Evolutionary conservation across 148 eudicot genomes (phyloP).

Genomic region (Rhododendron mucronatum): DNA sequence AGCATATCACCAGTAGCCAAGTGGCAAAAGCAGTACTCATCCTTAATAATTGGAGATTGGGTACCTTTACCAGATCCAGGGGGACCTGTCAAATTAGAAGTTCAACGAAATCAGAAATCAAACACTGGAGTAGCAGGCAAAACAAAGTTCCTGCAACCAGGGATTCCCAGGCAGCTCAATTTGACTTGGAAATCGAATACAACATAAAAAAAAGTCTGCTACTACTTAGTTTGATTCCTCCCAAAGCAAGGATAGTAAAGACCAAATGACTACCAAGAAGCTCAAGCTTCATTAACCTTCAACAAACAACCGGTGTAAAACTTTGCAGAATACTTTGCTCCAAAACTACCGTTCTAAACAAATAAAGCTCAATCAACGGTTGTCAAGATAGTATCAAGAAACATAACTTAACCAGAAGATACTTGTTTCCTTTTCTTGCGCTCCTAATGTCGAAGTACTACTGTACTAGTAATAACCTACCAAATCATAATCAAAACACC

Average conservation of each 20-base stretch:
- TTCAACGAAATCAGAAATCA: too few relatives aligned
- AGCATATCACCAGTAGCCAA: conserved; percentile 98
- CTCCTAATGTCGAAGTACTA: neutral
- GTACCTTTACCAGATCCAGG: conserved; percentile 99
- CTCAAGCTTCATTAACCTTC: neutral
- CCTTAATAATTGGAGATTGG: conserved; percentile 91
- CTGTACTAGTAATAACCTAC: neutral
- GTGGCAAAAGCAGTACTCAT: conserved; percentile 95
- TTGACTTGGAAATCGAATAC: neutral
- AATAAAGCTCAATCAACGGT: neutral
- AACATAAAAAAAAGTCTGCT: neutral
- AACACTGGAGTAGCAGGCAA: neutral
- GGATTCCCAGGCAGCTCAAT: neutral
- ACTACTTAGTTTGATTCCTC: neutral
- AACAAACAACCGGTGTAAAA: neutral
- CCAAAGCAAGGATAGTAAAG: neutral
- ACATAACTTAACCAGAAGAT: neutral
- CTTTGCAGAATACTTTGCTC: neutral
- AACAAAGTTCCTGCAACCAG: neutral
- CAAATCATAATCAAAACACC: neutral
- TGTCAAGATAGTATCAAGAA: neutral
- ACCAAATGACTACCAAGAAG: neutral
- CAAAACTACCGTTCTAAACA: neutral
- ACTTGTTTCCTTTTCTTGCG: neutral
- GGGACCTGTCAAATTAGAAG: conserved; percentile 53